phyloP scores from a whole-genome alignment of 768 basidiomycete species.

The Daedaleopsis sinensis region DNA sequence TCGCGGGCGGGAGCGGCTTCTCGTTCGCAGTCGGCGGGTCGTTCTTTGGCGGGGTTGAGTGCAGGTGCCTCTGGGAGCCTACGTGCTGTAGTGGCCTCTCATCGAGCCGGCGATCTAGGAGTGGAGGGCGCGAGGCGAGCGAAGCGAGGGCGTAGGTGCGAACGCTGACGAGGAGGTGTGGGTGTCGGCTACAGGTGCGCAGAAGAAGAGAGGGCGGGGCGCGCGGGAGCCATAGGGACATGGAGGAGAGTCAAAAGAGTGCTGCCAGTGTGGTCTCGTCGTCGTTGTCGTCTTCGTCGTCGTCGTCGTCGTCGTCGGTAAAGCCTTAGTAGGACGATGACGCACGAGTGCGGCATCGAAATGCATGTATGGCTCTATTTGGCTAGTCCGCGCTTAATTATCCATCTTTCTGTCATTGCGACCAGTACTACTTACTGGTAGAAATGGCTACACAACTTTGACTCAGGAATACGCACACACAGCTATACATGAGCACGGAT shows the following conservation, averaged over 20 bases:
- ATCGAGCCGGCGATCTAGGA: not conserved
- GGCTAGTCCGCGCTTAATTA: not conserved
- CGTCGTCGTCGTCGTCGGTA: no score
- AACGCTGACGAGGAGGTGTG: constrained; percentile 21
- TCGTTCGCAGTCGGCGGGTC: constrained; percentile 26
- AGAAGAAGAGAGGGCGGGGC: constrained; percentile 45
- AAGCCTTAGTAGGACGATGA: constrained; percentile 17
- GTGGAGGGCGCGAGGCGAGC: constrained; percentile 9
- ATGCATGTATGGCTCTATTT: constrained; percentile 15
- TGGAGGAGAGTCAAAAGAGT: constrained; percentile 31
- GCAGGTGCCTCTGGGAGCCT: constrained; percentile 11
- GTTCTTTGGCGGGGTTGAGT: constrained; percentile 18
- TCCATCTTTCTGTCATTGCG: no score
- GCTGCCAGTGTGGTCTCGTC: not conserved
- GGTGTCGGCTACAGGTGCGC: constrained; percentile 37
- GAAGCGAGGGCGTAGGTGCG: constrained; percentile 24
- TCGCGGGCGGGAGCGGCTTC: constrained; percentile 50
- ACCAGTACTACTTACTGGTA: no score
- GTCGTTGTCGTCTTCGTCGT: constrained; percentile 5
- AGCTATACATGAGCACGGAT: no score
- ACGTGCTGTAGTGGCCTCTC: constrained; percentile 3
- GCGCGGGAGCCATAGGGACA: constrained; percentile 82
- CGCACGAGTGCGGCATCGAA: constrained; percentile 17
- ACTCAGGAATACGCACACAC: no score
- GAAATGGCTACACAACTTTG: no score